Evolutionary conservation across 2,329 filamentous ascomycete genomes (phyloP).

Genomic region (Fonsecaea nubica): DNA sequence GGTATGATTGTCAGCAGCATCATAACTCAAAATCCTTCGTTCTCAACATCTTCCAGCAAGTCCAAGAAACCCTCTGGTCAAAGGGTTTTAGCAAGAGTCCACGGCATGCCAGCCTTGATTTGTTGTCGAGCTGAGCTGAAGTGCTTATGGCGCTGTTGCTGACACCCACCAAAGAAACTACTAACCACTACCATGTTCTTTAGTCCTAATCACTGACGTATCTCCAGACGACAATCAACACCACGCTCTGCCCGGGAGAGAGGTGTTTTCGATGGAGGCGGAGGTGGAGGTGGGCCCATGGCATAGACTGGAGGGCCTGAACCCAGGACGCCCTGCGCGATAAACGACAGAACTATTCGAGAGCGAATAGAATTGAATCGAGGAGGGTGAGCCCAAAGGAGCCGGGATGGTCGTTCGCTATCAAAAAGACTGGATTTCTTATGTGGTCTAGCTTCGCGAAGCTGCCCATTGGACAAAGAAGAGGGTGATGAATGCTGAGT

Average conservation of each 20-base stretch:
- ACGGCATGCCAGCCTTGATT: background rate
- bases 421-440: background rate
- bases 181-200: background rate
- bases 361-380: background rate
- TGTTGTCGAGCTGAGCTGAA: background rate
- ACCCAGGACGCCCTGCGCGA: background rate
- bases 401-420: background rate
- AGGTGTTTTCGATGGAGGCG: background rate
- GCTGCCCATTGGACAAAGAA: background rate
- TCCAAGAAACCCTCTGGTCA: background rate
- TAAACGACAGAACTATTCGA: background rate
- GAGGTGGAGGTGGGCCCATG: background rate
- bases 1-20: constrained; percentile 18
- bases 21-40: constrained; percentile 25
- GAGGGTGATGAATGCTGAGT: background rate
- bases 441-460: background rate
- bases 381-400: background rate
- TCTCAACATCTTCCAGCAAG: background rate
- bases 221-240: too few relatives aligned
- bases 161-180: background rate
- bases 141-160: background rate
- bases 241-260: background rate
- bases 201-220: background rate
- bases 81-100: background rate
- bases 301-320: background rate